Conservation (phyloP, 441 rosid species). For the Syzygium syzygioides region DNA sequence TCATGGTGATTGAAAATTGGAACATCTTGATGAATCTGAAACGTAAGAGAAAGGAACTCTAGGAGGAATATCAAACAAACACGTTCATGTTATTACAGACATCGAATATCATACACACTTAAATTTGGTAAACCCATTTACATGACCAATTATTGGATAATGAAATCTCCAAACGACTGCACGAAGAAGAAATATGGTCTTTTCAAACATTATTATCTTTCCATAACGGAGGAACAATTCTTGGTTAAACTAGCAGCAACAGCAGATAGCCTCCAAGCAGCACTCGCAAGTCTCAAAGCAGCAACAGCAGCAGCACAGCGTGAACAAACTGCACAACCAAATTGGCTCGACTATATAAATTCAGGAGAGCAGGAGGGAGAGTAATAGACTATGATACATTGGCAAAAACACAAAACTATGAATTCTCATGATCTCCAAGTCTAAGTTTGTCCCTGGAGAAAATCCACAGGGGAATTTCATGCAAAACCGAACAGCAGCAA, state of each 20-base stretch:
- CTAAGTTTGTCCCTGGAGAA: not conserved
- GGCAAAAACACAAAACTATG: not conserved
- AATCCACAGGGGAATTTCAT: not conserved
- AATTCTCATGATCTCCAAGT: not conserved
- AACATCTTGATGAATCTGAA: not conserved
- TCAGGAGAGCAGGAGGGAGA: not conserved
- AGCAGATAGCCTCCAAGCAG: slow-evolving; percentile 8
- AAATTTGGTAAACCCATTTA: not conserved
- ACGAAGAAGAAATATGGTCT: not conserved
- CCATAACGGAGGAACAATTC: not conserved
- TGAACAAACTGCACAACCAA: not conserved
- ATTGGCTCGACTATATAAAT: not conserved
- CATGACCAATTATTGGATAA: not conserved
- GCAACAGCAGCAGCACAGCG: slow-evolving; percentile 15
- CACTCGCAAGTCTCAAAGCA: slow-evolving; percentile 8
- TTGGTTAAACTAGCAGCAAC: not conserved
- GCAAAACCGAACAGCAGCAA: not conserved
- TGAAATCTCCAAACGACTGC: not conserved
- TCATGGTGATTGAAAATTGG: not conserved
- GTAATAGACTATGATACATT: not conserved
- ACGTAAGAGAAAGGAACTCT: not conserved
- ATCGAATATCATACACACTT: not conserved
- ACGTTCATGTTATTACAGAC: not conserved
- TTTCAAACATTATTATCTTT: not conserved
- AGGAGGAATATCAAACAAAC: not conserved